phyloP scores from a whole-genome alignment of 75 land plant genomes.

The Pinus albicaulis region DNA sequence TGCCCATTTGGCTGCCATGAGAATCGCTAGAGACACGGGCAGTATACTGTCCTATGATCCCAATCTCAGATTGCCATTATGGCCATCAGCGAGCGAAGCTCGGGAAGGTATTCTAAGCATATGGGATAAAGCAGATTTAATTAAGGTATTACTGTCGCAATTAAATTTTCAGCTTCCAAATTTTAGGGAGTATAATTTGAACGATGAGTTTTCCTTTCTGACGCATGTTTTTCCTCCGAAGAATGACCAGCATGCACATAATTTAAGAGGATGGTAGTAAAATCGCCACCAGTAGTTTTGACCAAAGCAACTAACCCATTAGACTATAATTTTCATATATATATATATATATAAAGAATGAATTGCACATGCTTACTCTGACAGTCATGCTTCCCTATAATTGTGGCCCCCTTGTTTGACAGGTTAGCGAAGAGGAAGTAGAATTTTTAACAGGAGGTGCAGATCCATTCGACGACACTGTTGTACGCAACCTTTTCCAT shows the following conservation, averaged over 20 bases:
- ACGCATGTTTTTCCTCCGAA: too few species aligned
- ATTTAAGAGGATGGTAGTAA: too few species aligned
- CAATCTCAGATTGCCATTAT: conserved; percentile 86
- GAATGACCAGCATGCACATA: too few species aligned
- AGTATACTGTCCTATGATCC: conserved; percentile 84
- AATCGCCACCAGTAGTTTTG: too few species aligned
- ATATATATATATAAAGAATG: too few species aligned
- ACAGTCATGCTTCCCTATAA: not conserved
- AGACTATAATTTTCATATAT: too few species aligned
- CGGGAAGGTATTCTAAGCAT: conserved; percentile 83
- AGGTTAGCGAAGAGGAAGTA: conserved; percentile 83
- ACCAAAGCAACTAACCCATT: too few species aligned
- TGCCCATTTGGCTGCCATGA: conserved; percentile 78
- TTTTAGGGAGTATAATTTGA: too few species aligned
- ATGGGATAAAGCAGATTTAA: conserved; percentile 87
- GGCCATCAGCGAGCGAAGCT: conserved; percentile 79
- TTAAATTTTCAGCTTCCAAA: too few species aligned
- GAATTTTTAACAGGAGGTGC: conserved; percentile 69
- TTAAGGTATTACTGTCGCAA: conserved; percentile 47
- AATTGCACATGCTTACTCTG: too few species aligned
- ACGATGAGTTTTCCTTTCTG: too few species aligned
- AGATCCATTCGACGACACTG: conserved; percentile 52
- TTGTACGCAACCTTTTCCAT: conserved; percentile 55
- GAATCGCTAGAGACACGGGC: conserved; percentile 80
- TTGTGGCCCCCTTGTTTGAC: conserved; percentile 8